A percentile compares a stretch with the other conserved stretches of the same genome.
These are phyloP conservation scores for Mucor velutinosus DNA, from an alignment of 371 early-diverging fungal species.

Conservation along the genomic window DNA sequence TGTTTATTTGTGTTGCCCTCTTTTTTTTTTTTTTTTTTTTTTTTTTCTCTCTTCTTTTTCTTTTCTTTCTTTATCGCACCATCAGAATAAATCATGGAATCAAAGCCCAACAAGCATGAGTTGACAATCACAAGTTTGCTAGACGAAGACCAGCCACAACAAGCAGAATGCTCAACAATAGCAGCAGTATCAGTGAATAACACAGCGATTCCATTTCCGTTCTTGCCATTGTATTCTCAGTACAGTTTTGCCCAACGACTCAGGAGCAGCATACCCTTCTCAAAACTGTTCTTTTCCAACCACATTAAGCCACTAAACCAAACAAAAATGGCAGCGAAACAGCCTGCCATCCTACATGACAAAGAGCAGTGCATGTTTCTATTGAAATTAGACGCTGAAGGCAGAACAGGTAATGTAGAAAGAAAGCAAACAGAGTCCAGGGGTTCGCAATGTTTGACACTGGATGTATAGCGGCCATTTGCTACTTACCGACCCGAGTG, in stretches of 20 bases:
- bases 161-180: neutral
- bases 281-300: conserved; percentile 10
- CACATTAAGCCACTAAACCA: neutral
- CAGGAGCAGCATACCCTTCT: conserved; percentile 11
- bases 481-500: conserved; percentile 22
- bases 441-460: neutral
- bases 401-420: conserved; percentile 7
- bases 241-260: conserved; percentile 13
- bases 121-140: neutral
- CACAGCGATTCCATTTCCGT: conserved; percentile 13
- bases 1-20: neutral
- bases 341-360: conserved; percentile 10
- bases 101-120: neutral
- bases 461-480: conserved; percentile 20
- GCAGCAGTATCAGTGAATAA: neutral
- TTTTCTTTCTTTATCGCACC: neutral
- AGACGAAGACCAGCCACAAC: neutral
- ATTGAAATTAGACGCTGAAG: conserved; percentile 10
- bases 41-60: neutral
- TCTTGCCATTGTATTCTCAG: conserved; percentile 14
- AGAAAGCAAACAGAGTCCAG: neutral
- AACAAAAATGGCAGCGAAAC: neutral
- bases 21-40: neutral
- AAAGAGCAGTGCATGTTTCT: conserved; percentile 20
- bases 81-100: neutral